These are phyloP conservation scores for Thozetella sp. DNA, from an alignment of 495 filamentous ascomycete species.

Conservation along the genomic window DNA sequence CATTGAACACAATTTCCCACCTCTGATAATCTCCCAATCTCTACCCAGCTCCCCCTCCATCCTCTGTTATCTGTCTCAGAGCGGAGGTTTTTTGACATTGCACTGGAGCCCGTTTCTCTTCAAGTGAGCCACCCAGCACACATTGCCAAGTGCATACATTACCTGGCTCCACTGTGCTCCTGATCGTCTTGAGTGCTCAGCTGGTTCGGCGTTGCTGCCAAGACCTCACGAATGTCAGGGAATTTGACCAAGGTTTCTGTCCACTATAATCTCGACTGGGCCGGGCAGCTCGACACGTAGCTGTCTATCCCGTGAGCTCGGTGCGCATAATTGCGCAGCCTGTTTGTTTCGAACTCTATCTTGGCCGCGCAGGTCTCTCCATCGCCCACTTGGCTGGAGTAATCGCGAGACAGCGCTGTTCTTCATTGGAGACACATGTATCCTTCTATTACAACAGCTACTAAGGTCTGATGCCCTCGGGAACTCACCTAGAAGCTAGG, in stretches of 20 bases:
- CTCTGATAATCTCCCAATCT: background rate
- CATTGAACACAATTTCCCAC: background rate
- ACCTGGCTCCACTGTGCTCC: background rate
- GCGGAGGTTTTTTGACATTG: too few relatives aligned
- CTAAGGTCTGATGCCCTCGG: too few relatives aligned
- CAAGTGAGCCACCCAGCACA: too few relatives aligned
- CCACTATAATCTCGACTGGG: background rate
- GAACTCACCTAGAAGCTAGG: constrained; percentile 10
- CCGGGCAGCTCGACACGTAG: constrained; percentile 12
- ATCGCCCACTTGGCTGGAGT: too few relatives aligned
- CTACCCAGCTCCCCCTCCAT: background rate
- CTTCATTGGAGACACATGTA: too few relatives aligned
- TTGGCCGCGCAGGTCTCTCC: background rate
- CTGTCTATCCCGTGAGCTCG: background rate
- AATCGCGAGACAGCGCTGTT: too few relatives aligned
- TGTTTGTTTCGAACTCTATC: background rate
- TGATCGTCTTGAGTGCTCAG: too few relatives aligned
- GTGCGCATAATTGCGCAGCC: background rate
- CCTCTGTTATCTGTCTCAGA: background rate
- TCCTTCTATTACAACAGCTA: too few relatives aligned
- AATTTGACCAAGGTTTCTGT: constrained; percentile 9
- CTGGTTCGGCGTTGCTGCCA: constrained; percentile 10
- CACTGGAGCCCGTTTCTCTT: background rate
- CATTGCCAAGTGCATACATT: background rate
- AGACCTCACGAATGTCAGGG: constrained; percentile 13